Percentiles rank a stretch among this genome's conserved stretches.
Conservation (phyloP, 805 yeast species). For the Cyberlindnera japonica region DNA sequence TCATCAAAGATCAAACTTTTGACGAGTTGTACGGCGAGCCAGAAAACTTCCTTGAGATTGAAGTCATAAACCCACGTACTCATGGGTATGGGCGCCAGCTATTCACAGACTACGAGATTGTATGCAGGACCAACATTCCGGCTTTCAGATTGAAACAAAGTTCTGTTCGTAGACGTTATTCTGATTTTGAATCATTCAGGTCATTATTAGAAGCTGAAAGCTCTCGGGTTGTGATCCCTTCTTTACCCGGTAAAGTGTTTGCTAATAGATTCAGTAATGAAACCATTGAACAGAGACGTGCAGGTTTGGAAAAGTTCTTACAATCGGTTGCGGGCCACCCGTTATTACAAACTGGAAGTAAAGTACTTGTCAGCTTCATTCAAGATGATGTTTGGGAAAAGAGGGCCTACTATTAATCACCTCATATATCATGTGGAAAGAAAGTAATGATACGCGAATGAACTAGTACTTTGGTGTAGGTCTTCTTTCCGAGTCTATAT, state of each 20-base stretch:
- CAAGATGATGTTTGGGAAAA: conserved; percentile 81
- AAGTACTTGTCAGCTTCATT: conserved; percentile 73
- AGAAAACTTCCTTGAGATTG: conserved; percentile 89
- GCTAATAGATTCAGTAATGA: conserved; percentile 72
- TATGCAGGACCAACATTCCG: conserved; percentile 89
- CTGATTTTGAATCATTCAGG: conserved; percentile 83
- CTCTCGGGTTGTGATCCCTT: conserved; percentile 77
- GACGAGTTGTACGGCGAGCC: conserved; percentile 91
- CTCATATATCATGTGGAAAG: too few relatives aligned
- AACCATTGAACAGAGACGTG: conserved; percentile 77
- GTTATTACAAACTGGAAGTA: conserved; percentile 80
- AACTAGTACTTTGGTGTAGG: too few relatives aligned
- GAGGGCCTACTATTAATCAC: conserved; percentile 13
- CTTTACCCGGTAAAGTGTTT: conserved; percentile 81
- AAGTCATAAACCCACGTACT: conserved; percentile 76
- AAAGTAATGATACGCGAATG: too few relatives aligned
- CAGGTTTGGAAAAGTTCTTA: conserved; percentile 79
- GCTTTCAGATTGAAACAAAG: conserved; percentile 65
- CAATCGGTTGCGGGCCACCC: conserved; percentile 89
- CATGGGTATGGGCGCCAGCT: conserved; percentile 63
- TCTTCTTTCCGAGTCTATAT: too few relatives aligned
- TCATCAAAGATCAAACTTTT: conserved; percentile 57
- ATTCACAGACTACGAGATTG: conserved; percentile 90
- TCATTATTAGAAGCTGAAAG: conserved; percentile 72
- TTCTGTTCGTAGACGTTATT: conserved; percentile 78